Evolutionary conservation across 345 rosid genomes (phyloP).

Genomic region (Alliaria petiolata): DNA sequence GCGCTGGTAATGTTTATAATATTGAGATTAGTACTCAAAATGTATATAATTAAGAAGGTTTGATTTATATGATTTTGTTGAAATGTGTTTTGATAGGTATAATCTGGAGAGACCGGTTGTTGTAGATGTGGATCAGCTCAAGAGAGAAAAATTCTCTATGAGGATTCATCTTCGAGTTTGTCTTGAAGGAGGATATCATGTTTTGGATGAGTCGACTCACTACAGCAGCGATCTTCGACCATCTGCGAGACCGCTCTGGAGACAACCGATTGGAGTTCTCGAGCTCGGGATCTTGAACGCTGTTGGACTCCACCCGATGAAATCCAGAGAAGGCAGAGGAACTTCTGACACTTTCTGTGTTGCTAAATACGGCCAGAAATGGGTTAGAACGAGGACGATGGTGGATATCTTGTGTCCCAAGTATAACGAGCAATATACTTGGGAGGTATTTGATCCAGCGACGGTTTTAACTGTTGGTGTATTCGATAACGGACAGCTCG

Average conservation of each 20-base stretch:
- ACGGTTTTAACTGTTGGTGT: constrained; percentile 92
- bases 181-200: constrained; percentile 97
- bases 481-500: constrained; percentile 86
- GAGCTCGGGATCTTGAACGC: constrained; percentile 89
- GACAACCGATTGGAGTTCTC: constrained; percentile 77
- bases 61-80: background rate
- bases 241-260: constrained; percentile 91
- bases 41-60: background rate
- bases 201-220: constrained; percentile 93
- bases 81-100: constrained; percentile 33
- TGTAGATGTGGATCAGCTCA: constrained; percentile 74
- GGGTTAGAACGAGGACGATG: constrained; percentile 90
- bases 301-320: constrained; percentile 91
- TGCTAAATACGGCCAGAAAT: constrained; percentile 95
- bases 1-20: constrained; percentile 47
- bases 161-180: constrained; percentile 85
- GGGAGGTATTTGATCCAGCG: constrained; percentile 96
- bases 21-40: background rate
- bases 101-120: constrained; percentile 74
- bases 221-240: constrained; percentile 97
- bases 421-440: constrained; percentile 93
- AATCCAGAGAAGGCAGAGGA: constrained; percentile 75
- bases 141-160: constrained; percentile 87
- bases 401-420: constrained; percentile 79
- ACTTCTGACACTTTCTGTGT: constrained; percentile 95